Evolutionary conservation across 2,329 filamentous ascomycete species (phyloP).

Genomic region (Monosporascus sp.): DNA sequence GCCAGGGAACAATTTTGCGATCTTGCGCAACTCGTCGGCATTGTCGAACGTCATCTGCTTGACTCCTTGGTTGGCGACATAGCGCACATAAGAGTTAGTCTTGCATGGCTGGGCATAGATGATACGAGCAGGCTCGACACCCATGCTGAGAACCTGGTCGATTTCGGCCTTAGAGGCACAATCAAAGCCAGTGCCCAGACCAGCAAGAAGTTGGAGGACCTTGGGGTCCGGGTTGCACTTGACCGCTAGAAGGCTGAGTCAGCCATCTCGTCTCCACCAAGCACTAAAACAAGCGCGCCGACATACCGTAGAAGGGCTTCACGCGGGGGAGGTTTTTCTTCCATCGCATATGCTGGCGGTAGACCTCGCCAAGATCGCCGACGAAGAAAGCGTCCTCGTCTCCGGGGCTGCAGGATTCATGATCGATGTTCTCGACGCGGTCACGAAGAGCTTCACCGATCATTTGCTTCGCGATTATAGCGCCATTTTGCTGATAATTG

Average conservation of each 20-base stretch:
- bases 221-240: slow-evolving; percentile 97
- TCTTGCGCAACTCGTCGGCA: slow-evolving; percentile 95
- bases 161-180: slow-evolving; percentile 98
- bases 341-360: slow-evolving; percentile 97
- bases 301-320: slow-evolving; percentile 90
- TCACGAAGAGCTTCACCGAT: slow-evolving; percentile 83
- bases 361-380: slow-evolving; percentile 95
- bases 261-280: slow-evolving; percentile 2
- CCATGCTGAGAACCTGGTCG: slow-evolving; percentile 79
- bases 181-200: slow-evolving; percentile 91
- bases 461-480: slow-evolving; percentile 64
- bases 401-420: slow-evolving; percentile 81
- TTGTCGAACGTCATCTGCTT: slow-evolving; percentile 99
- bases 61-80: slow-evolving; percentile 77
- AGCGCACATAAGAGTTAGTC: slow-evolving; percentile 95
- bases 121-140: slow-evolving; percentile 82
- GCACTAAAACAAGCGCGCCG: neutral
- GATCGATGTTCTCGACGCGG: slow-evolving; percentile 77
- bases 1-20: slow-evolving; percentile 82
- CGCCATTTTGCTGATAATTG: slow-evolving; percentile 37
- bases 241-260: slow-evolving; percentile 59
- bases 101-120: slow-evolving; percentile 99
- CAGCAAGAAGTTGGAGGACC: slow-evolving; percentile 80
- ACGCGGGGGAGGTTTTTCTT: slow-evolving; percentile 89
- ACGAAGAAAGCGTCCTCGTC: slow-evolving; percentile 99